These are phyloP conservation scores for Rhodotorula toruloides DNA, from an alignment of 768 basidiomycete genomes.

Conservation along the genomic window DNA sequence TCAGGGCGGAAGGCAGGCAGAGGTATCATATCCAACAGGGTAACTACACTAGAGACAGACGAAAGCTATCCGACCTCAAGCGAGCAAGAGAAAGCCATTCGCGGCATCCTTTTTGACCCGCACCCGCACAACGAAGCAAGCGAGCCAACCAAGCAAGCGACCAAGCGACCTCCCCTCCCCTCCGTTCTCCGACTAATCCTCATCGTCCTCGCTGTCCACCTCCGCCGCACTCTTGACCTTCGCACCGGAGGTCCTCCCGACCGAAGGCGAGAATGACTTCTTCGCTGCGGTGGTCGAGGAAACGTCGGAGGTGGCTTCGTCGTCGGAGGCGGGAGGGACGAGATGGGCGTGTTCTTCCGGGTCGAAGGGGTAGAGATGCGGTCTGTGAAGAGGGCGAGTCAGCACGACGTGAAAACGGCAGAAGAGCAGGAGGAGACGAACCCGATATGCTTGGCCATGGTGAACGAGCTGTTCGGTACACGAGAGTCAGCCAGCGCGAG, in stretches of 20 bases:
- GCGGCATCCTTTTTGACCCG: no score
- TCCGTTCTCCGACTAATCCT: neutral
- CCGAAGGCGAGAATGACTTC: no score
- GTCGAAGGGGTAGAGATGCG: conserved; percentile 22
- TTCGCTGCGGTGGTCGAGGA: neutral
- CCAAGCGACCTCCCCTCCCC: no score
- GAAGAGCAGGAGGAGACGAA: neutral
- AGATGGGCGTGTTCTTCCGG: conserved; percentile 22
- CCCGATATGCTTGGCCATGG: conserved; percentile 28
- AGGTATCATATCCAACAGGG: no score
- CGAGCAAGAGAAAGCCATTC: no score
- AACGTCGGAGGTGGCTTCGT: neutral
- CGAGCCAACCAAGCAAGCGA: no score
- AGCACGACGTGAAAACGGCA: neutral
- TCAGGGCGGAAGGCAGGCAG: no score
- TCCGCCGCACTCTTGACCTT: neutral
- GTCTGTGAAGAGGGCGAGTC: neutral
- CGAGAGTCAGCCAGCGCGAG: neutral
- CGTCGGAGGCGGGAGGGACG: neutral
- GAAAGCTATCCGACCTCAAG: no score
- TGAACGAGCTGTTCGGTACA: conserved; percentile 11
- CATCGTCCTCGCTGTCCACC: neutral
- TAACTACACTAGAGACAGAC: no score
- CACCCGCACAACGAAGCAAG: no score
- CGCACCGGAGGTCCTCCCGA: no score